phyloP scores from a whole-genome alignment of 2,329 filamentous ascomycete species.

The Dactylellina leptospora region DNA sequence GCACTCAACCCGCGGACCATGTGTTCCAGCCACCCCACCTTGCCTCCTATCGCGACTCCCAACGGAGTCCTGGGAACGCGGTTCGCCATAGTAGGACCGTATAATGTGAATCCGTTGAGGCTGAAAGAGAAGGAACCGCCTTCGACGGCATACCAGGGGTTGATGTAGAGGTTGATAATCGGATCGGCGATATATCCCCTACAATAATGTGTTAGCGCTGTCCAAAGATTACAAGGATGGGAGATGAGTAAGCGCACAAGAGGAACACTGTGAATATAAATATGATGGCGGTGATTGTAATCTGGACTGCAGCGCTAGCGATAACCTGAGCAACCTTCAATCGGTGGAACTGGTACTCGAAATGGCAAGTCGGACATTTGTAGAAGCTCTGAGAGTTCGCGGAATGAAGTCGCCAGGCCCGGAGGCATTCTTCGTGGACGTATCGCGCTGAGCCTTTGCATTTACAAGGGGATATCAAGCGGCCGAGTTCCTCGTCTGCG shows the following conservation, averaged over 20 bases:
- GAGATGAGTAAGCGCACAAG: constrained; percentile 18
- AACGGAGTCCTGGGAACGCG: constrained; percentile 9
- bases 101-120: constrained; percentile 25
- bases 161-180: constrained; percentile 86
- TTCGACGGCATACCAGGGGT: constrained; percentile 65
- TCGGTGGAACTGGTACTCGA: constrained; percentile 80
- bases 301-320: constrained; percentile 72
- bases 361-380: constrained; percentile 87
- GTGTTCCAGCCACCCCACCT: constrained; percentile 77
- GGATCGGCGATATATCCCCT: constrained; percentile 93
- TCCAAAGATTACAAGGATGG: neutral
- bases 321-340: constrained; percentile 66
- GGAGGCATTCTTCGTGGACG: constrained; percentile 89
- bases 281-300: constrained; percentile 75
- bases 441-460: constrained; percentile 94
- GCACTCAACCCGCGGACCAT: constrained; percentile 91
- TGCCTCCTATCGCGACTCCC: constrained; percentile 63
- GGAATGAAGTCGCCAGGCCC: constrained; percentile 80
- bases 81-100: constrained; percentile 24
- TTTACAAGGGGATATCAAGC: constrained; percentile 86
- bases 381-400: constrained; percentile 78
- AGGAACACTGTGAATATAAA: constrained; percentile 73
- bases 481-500: constrained; percentile 75
- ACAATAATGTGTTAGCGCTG: constrained; percentile 58
- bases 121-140: constrained; percentile 49